Conservation (phyloP, 176 grass and related monocot species). For the Dendrocalamus sinicus region DNA sequence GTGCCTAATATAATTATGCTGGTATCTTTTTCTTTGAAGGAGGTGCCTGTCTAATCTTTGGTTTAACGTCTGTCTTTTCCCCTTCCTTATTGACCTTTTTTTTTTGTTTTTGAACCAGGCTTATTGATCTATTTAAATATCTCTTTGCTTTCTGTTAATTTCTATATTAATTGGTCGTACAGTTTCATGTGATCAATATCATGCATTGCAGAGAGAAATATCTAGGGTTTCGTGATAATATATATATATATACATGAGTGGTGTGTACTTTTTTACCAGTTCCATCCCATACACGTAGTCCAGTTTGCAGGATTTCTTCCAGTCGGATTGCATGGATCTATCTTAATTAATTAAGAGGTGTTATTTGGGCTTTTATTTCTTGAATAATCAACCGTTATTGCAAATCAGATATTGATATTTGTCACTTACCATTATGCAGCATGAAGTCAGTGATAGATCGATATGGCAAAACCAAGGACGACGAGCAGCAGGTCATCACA, state of each 20-base stretch:
- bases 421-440: constrained; percentile 40
- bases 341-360: neutral
- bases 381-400: neutral
- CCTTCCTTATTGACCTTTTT: neutral
- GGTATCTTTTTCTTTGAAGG: neutral
- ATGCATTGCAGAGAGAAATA: constrained; percentile 29
- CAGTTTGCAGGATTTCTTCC: neutral
- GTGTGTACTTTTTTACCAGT: neutral
- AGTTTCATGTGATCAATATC: constrained; percentile 39
- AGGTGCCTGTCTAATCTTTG: neutral
- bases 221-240: constrained; percentile 41
- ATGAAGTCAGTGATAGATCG: constrained; percentile 75
- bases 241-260: constrained; percentile 19
- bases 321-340: constrained; percentile 4
- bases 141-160: neutral
- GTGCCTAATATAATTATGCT: neutral
- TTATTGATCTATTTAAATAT: constrained; percentile 24
- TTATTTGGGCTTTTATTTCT: constrained; percentile 2
- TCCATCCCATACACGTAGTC: neutral
- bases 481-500: constrained; percentile 48
- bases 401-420: neutral
- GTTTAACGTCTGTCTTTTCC: neutral
- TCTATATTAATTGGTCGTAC: constrained; percentile 35
- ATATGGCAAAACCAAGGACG: constrained; percentile 61
- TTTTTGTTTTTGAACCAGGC: too few species aligned